Evolutionary conservation across 2,329 filamentous ascomycete species (phyloP).

Genomic region (Coniochaeta sp.): DNA sequence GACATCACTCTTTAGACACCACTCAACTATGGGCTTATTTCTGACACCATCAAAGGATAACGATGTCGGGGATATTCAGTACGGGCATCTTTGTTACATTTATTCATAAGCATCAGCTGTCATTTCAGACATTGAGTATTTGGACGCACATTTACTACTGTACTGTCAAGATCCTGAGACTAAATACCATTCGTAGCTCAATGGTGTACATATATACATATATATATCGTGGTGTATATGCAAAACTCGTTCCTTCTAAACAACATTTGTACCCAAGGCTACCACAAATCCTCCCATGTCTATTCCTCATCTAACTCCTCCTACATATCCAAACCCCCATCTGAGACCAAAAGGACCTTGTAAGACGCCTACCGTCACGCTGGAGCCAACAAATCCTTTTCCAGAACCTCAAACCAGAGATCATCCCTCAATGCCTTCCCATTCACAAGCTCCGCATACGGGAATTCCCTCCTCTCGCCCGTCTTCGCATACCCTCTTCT

Average conservation of each 20-base stretch:
- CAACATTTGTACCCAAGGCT: background rate
- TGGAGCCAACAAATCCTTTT: constrained; percentile 24
- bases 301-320: background rate
- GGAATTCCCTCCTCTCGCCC: constrained; percentile 32
- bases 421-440: constrained; percentile 31
- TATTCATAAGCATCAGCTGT: background rate
- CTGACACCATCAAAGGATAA: background rate
- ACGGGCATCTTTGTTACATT: background rate
- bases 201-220: background rate
- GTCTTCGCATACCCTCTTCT: constrained; percentile 32
- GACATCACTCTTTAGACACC: constrained; percentile 21
- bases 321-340: background rate
- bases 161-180: background rate
- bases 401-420: constrained; percentile 31
- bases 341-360: background rate
- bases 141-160: background rate
- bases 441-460: constrained; percentile 27
- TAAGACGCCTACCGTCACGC: background rate
- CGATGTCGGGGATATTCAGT: background rate
- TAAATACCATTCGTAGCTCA: background rate
- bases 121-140: background rate
- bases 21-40: background rate
- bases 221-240: no score
- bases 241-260: background rate
- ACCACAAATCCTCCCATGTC: background rate